Base-by-base conservation (phyloP, 768 basidiomycete species). In the Roridomyces roridus region DNA sequence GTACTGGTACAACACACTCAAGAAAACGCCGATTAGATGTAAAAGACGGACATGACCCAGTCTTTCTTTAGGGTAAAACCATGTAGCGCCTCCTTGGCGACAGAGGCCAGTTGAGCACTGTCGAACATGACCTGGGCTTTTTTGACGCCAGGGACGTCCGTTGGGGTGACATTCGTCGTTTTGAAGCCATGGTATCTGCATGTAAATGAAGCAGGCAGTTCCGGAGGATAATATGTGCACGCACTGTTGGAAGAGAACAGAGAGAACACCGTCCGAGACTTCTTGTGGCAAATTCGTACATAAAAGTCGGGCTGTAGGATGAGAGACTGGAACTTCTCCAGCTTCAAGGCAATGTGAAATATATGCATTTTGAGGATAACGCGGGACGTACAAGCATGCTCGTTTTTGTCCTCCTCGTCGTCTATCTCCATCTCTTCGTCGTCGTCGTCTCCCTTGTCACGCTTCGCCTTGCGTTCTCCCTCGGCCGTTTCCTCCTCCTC, bases 361-460 rank as follows among this genome's bases (percentile, higher is more conserved):
- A 64, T 57, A 65, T 62, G 63, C 64, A 62, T 64, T 65, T 52
- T 51, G 56, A 39, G 56, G 69, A 68, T 48, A 37, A 68, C 46
- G 66, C 59, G 28, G 53, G 65, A 79, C 83, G 70, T 79, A 86
- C 85, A 82, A 63, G 76, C 64, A 63, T 74, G 71, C 57, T 65
- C 70, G 45, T 56, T 72, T 57, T 71, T 72, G 34, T 76, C 69
- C 51, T 90, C 88, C 42, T 92, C 89, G 43, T 97, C 94, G 46
- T 95, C 93, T 57, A 94, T 92, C 75, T 96, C 94, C 89, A 96
- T 96, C 76, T 94, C 92, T 68, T 90, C 90, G 51, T 87, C 94
- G 60, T 92, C 91, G 62, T 86, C 86, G 44, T 84, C 84, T 40
- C 79, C 75, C 70, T 85, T 92, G 65, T 86, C 85, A 59, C 87